Evolutionary conservation across 192 early-diverging fungal species (phyloP).

Genomic region (Spizellomyces punctatus): DNA sequence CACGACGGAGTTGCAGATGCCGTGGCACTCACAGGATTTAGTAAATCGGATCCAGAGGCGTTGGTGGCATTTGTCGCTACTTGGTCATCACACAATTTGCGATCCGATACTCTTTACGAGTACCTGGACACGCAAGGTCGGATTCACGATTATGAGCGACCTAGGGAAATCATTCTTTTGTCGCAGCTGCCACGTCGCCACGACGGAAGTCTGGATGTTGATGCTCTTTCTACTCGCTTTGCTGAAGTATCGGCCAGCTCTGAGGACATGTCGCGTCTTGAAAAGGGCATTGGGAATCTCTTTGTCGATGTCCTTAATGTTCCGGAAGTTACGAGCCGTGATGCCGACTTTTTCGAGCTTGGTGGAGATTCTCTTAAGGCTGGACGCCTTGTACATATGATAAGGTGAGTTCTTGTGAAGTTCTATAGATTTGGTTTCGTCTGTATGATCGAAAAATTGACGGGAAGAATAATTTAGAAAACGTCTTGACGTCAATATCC

Average conservation of each 20-base stretch:
- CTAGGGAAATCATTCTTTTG: conserved; percentile 35
- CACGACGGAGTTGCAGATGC: neutral
- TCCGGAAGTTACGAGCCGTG: neutral
- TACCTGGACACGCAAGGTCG: neutral
- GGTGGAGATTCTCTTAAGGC: conserved; percentile 48
- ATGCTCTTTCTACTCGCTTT: conserved; percentile 5
- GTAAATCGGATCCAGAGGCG: no score
- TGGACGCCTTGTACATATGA: conserved; percentile 25
- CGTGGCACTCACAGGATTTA: no score
- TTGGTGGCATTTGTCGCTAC: no score
- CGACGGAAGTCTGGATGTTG: conserved; percentile 10
- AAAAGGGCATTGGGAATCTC: conserved; percentile 29
- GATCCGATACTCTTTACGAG: no score
- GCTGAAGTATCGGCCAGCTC: no score
- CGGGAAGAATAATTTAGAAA: no score
- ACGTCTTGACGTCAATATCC: no score
- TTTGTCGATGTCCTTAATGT: conserved; percentile 16
- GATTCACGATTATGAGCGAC: conserved; percentile 39
- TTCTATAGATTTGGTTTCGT: neutral
- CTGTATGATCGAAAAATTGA: no score
- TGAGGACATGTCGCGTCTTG: neutral
- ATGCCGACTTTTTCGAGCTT: conserved; percentile 48
- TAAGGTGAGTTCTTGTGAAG: neutral
- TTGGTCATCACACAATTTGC: no score
- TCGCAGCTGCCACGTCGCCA: conserved; percentile 26